Conservation (phyloP, 1,139 yeast genomes). For the Kodamaea plutei region DNA sequence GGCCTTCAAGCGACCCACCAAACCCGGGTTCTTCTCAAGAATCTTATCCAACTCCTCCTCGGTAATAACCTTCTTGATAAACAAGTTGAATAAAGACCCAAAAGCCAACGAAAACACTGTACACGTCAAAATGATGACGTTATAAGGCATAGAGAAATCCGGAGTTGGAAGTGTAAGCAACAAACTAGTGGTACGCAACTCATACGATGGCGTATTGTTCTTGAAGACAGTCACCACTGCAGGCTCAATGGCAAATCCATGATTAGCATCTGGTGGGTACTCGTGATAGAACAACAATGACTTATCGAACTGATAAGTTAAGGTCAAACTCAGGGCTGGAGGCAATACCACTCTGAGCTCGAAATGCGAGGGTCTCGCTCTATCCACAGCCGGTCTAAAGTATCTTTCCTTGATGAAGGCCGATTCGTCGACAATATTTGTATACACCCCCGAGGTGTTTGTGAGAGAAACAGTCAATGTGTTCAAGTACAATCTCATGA, state of each 20-base stretch:
- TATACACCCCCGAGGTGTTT: constrained; percentile 15
- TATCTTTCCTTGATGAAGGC: constrained; percentile 46
- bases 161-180: constrained; percentile 90
- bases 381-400: constrained; percentile 75
- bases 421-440: constrained; percentile 23
- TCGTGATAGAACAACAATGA: constrained; percentile 80
- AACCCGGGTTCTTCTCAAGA: constrained; percentile 18
- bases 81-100: constrained; percentile 78
- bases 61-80: constrained; percentile 72
- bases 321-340: constrained; percentile 53
- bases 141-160: constrained; percentile 98
- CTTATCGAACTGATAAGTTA: constrained; percentile 82
- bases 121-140: constrained; percentile 90
- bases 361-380: constrained; percentile 77
- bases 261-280: constrained; percentile 98
- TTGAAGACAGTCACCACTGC: constrained; percentile 63
- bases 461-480: constrained; percentile 40
- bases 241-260: constrained; percentile 93
- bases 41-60: constrained; percentile 64
- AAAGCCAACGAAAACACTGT: constrained; percentile 91
- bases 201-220: constrained; percentile 36
- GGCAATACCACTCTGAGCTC: constrained; percentile 69
- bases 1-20: constrained; percentile 15
- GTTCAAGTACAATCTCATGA: constrained; percentile 76
- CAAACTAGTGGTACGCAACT: constrained; percentile 78